Evolutionary conservation across 805 yeast species (phyloP), one percentile per base, ranked within the genome.

Genomic region (Starmerella powellii): DNA sequence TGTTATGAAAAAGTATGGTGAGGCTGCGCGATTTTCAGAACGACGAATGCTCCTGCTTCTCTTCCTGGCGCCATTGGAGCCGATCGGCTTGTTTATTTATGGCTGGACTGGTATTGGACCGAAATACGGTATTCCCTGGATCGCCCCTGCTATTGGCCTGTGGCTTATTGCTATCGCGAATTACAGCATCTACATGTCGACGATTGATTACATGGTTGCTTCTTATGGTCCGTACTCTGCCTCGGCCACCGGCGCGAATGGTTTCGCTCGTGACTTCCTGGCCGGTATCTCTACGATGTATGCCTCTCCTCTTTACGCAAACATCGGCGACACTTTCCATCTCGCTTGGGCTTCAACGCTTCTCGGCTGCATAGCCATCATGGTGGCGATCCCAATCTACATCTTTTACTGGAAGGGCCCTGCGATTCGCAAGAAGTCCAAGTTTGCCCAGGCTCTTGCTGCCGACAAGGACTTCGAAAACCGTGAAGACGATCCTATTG

Each of bases 61-160:
- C 6, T 65, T 56, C 49, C 47, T 64, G 34, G 68, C 64, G 6
- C 67, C 67, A 1, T 51, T 64, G 19, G 65, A 62, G 42, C 56
- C 67, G 8, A 57, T 63, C 29, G 70, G 70, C 1, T 50, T 64
- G 38, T 60, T 65, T 37, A 67, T 68, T 0, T 65, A 65, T 49
- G 67, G 66, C 2, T 65, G 68, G 68, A 63, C 70, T 6, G 57
- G 62, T 13, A 53, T 59, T 56, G 70, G 68, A 1, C 70, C 70
- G 1, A 3, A 12, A 1, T 32, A 45, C 8, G 48, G 48, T 6
- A 46, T 46, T 24, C 67, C 63, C n/a, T 65, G 68, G 68, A 63
- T 65, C 18, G 68, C 63, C 2, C 66, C 68, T 8, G 57, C 65
- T 55, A 52, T 65, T n/a, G 64, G 63, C 43, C 53, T 63, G 10